Percentiles rank a stretch among this genome's conserved stretches.
phyloP scores from a whole-genome alignment of 768 basidiomycete species.

The Termitomyces titanicus region DNA sequence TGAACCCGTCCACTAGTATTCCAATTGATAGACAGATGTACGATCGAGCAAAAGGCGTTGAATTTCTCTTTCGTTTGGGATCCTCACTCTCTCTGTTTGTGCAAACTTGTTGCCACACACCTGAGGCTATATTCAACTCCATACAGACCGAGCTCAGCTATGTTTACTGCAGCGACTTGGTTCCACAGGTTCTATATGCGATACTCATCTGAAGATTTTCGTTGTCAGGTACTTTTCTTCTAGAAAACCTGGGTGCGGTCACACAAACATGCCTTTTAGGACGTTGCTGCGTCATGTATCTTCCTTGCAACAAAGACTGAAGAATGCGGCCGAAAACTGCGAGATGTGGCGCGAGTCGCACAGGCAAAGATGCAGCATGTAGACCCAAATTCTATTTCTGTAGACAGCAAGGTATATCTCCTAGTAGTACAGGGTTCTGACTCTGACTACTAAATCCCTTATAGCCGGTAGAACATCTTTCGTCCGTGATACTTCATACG shows the following conservation, averaged over 20 bases:
- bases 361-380: conserved; percentile 60
- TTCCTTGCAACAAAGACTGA: conserved; percentile 92
- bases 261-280: conserved; percentile 37
- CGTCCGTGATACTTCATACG: conserved; percentile 62
- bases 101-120: conserved; percentile 11
- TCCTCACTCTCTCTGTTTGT: conserved; percentile 75
- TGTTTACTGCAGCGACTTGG: conserved; percentile 87
- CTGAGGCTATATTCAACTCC: conserved; percentile 7
- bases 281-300: conserved; percentile 81
- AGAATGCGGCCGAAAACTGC: conserved; percentile 81
- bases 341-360: conserved; percentile 78
- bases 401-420: conserved; percentile 59
- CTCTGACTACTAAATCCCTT: conserved; percentile 6
- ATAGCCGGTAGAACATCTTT: conserved; percentile 75
- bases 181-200: conserved; percentile 92
- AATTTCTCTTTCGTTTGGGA: conserved; percentile 82
- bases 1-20: conserved; percentile 51
- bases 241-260: neutral
- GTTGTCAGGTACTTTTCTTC: conserved; percentile 56
- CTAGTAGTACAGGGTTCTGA: neutral
- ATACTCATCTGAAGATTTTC: conserved; percentile 77
- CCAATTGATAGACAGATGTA: conserved; percentile 71
- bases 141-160: conserved; percentile 70
- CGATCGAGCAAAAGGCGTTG: conserved; percentile 77
- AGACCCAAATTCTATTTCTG: conserved; percentile 53